Base-by-base conservation (phyloP, 2,329 filamentous ascomycete species). In the Cercospora citrullina region DNA sequence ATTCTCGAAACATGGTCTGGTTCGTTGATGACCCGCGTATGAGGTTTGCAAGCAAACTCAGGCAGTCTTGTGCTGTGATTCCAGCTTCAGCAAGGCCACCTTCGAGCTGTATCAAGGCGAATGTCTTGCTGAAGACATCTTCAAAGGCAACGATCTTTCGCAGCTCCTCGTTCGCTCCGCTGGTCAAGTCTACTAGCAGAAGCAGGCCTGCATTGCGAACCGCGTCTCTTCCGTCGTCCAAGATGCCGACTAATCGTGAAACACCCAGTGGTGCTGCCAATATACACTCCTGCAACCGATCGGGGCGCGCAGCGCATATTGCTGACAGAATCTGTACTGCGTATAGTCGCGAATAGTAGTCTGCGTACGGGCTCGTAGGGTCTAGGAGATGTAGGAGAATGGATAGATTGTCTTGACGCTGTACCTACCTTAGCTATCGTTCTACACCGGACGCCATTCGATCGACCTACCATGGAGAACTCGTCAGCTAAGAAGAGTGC, bases 81-180 rank as follows among this genome's bases (percentile, higher is more conserved):
- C 92, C 93, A 16, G 95, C 95, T 73, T 96, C 90, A 4, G 85
- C 86, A 55, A 99, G 82, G 2, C 90, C 91, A 0, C 95, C 95
- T 75, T 99, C 95, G 0, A 85, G 83, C 72, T 90, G 87, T 63
- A 99, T 91, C 63, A 98, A 89, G 55, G 85, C 85, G 77, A 98
- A 97, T 28, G 96, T 83, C 53, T 90, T 89, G 69, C 95, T 93
- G 75, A 97, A 98, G 0, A 94, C 92, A 83, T 93, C 94, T 75
- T 97, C 93, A 73, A 97, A 98, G 0, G 93, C 95, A 26, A 98
- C 94, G 1, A 98, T 86, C 79, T 98, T 98, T 77, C 98, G 94
- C 63, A 99, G 87, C 75, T 98, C 94, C 51, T 90, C 83, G 8
- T 94, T 97, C 0, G 89, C 90, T 31, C 93, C 92, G 58, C 74